Percentiles rank a stretch among this genome's conserved stretches.
Conservation (phyloP, 2,329 filamentous ascomycete genomes). For the Tolypocladium endophyticum region DNA sequence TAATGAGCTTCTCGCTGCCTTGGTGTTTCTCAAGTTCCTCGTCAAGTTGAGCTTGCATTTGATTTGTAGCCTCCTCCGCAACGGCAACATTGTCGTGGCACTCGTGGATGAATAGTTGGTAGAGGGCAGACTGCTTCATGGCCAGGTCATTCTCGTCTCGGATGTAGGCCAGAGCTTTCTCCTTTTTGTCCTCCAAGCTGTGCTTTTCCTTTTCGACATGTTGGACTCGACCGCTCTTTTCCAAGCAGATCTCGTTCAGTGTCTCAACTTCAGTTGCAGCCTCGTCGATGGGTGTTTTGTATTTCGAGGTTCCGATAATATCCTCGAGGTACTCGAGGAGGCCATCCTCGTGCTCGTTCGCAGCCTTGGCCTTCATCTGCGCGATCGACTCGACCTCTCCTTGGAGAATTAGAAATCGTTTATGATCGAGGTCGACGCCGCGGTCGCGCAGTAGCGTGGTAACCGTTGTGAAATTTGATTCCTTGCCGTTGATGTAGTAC, state of each 20-base stretch:
- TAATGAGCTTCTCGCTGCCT: constrained; percentile 83
- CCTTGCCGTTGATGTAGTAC: constrained; percentile 88
- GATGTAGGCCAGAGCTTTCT: constrained; percentile 82
- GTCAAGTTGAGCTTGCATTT: constrained; percentile 80
- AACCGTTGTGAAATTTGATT: constrained; percentile 86
- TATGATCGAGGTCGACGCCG: constrained; percentile 93
- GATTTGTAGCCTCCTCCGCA: constrained; percentile 78
- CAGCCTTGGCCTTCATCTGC: constrained; percentile 97
- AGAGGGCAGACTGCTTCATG: constrained; percentile 81
- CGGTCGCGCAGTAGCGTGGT: constrained; percentile 77
- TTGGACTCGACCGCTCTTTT: constrained; percentile 91
- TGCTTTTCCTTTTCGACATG: constrained; percentile 98
- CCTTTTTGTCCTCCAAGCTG: constrained; percentile 88
- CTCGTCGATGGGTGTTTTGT: constrained; percentile 95
- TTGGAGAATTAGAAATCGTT: constrained; percentile 93
- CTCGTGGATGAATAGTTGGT: constrained; percentile 83
- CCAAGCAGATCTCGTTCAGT: constrained; percentile 86
- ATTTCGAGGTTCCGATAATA: constrained; percentile 97
- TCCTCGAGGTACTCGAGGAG: constrained; percentile 95
- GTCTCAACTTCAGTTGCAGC: constrained; percentile 81
- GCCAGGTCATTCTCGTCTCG: constrained; percentile 88
- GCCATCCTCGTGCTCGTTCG: constrained; percentile 90
- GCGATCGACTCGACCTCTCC: constrained; percentile 98
- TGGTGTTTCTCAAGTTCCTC: constrained; percentile 85
- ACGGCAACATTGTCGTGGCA: constrained; percentile 83